Conservation (phyloP, 2,329 filamentous ascomycete species). For the Geoglossum cookeanum region DNA sequence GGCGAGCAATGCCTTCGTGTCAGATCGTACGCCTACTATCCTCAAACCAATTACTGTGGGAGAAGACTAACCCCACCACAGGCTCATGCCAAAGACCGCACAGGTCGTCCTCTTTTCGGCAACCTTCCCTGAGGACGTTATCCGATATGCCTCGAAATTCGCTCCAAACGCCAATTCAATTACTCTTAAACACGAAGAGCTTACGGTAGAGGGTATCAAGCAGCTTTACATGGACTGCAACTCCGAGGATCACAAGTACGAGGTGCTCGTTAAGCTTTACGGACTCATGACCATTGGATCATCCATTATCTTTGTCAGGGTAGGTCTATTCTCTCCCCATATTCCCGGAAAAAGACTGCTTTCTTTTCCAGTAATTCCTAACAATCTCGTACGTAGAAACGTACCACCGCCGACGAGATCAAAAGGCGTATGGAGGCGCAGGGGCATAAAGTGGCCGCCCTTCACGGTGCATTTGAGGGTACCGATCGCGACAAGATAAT, state of each 20-base stretch:
- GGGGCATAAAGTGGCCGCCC: constrained; percentile 76
- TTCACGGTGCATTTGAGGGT: constrained; percentile 79
- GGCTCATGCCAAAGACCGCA: constrained; percentile 51
- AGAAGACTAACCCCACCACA: constrained; percentile 18
- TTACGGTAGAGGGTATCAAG: constrained; percentile 92
- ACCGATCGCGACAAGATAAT: constrained; percentile 66
- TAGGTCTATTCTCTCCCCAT: constrained; percentile 22
- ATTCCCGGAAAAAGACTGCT: neutral
- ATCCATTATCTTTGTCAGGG: constrained; percentile 94
- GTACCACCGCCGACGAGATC: constrained; percentile 69
- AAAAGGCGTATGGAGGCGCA: constrained; percentile 70
- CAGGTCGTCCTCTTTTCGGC: constrained; percentile 93
- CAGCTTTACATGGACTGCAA: constrained; percentile 95
- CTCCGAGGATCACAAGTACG: constrained; percentile 65
- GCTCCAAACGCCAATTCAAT: constrained; percentile 74
- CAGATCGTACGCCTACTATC: constrained; percentile 43
- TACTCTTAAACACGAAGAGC: constrained; percentile 71
- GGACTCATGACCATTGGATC: constrained; percentile 91
- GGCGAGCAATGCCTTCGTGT: constrained; percentile 89
- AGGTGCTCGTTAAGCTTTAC: constrained; percentile 78
- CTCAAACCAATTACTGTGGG: neutral
- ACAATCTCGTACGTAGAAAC: constrained; percentile 36
- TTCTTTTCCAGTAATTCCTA: neutral
- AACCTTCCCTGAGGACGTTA: constrained; percentile 74
- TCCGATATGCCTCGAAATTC: constrained; percentile 66